Evolutionary conservation across 108 stramenopile genomes (phyloP).

Genomic region (Parmales sp.): DNA sequence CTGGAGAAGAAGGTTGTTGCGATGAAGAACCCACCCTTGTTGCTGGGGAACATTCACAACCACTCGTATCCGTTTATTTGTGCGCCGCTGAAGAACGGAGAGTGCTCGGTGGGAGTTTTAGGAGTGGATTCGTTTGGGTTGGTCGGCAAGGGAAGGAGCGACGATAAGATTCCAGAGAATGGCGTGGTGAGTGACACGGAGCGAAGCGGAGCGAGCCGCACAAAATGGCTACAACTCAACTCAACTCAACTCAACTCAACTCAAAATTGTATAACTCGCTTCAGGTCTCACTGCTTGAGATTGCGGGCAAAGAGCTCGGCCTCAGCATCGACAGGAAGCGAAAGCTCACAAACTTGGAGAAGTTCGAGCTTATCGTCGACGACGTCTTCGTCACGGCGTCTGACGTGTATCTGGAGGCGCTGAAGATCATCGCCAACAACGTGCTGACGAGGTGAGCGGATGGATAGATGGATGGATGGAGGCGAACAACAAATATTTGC

Average conservation of each 20-base stretch:
- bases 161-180: neutral
- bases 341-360: neutral
- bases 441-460: neutral
- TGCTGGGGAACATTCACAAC: neutral
- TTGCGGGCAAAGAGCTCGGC: neutral
- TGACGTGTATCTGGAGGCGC: neutral
- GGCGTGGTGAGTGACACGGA: neutral
- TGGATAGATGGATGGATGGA: too few species aligned
- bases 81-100: neutral
- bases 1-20: neutral
- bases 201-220: too few species aligned
- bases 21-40: neutral
- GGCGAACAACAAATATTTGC: too few species aligned
- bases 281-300: neutral
- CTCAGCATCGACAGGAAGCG: neutral
- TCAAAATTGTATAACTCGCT: too few species aligned
- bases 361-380: neutral
- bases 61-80: neutral
- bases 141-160: slow-evolving; percentile 11
- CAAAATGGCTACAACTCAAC: too few species aligned
- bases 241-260: too few species aligned
- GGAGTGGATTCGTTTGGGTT: neutral
- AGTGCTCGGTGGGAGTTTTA: neutral
- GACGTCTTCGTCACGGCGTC: slow-evolving; percentile 4
- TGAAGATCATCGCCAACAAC: slow-evolving; percentile 11